phyloP scores from a whole-genome alignment of 805 yeast genomes.

The Isabelozyma rhagii region DNA sequence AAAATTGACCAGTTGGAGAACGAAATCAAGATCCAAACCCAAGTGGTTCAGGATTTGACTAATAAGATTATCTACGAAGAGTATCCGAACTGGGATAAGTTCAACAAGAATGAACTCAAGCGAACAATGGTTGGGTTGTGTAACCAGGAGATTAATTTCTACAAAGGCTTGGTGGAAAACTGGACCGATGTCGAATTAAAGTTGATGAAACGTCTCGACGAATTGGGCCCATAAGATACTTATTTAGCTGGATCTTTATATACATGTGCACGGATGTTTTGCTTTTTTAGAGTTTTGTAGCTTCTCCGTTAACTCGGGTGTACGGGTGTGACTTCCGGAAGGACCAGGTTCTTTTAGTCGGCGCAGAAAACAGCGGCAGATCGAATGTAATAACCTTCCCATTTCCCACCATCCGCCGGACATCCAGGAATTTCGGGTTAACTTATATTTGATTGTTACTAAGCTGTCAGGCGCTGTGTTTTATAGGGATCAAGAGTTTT shows the following conservation, averaged over 20 bases:
- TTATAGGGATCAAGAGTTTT: too few species aligned
- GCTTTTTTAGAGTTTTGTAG: too few species aligned
- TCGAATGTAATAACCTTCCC: neutral
- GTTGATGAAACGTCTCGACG: constrained; percentile 21
- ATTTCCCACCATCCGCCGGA: neutral
- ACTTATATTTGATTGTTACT: too few species aligned
- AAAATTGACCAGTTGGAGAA: constrained; percentile 42
- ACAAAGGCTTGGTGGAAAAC: constrained; percentile 60
- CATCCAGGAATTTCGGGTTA: neutral
- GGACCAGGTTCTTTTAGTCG: too few species aligned
- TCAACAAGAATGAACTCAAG: constrained; percentile 75
- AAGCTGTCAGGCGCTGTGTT: too few species aligned
- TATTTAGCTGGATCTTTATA: neutral
- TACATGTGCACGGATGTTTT: neutral
- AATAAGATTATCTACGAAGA: constrained; percentile 46
- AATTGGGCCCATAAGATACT: constrained; percentile 9
- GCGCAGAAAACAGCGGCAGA: too few species aligned
- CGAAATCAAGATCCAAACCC: constrained; percentile 43
- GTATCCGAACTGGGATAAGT: constrained; percentile 68
- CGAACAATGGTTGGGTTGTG: constrained; percentile 69
- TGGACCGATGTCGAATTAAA: constrained; percentile 60
- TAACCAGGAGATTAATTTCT: constrained; percentile 72
- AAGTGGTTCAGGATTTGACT: constrained; percentile 46
- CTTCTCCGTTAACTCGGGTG: neutral
- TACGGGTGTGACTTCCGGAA: neutral